Evolutionary conservation across 331 rosid genomes (phyloP), one percentile per base, ranked within the genome.

Genomic region (Rhamnella rubrinervis): DNA sequence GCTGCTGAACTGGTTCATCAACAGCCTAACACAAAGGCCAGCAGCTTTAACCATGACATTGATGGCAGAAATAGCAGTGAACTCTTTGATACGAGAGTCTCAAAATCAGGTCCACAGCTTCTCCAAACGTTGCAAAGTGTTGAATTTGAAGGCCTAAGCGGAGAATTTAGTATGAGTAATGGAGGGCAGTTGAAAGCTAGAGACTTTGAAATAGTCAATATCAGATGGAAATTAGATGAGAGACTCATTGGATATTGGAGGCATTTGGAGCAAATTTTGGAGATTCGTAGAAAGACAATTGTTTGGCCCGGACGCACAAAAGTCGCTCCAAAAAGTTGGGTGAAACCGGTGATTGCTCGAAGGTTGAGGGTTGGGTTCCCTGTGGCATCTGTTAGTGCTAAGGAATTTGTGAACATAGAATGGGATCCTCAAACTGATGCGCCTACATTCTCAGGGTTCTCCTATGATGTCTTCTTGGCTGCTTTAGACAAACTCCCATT

Each of bases 381-480:
- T 38, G 67, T 50, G 2, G 58, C 49, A 5, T 0, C 4, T 14
- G 10, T 12, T 19, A 56, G 64, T 53, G 59, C 38, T 37, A 38
- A 20, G 12, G 63, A 66, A 13, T 66, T 66, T 50, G 46, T 74
- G 9, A 49, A 5, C 46, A 59, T 74, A 14, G 63, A 63, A 35
- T 21, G 63, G 71, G 38, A 49, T 17, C 20, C 44, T 21, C 53
- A 53, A 1, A 74, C 66, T 0, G 40, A 49, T 23, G 47, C 4
- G 63, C 23, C 67, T 46, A 39, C 26, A 3, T 37, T 74, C 25
- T 49, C 72, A 2, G 78, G 78, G 49, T 58, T 65, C 9, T 70
- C 85, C 41, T 83, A 85, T 23, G 89, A 77, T 5, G 67, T 86
- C 15, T 70, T 76, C 41, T 4, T 39, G 17, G 61, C 57, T 23